phyloP scores from a whole-genome alignment of 140 eudicot genomes.

The Anethum foeniculum region DNA sequence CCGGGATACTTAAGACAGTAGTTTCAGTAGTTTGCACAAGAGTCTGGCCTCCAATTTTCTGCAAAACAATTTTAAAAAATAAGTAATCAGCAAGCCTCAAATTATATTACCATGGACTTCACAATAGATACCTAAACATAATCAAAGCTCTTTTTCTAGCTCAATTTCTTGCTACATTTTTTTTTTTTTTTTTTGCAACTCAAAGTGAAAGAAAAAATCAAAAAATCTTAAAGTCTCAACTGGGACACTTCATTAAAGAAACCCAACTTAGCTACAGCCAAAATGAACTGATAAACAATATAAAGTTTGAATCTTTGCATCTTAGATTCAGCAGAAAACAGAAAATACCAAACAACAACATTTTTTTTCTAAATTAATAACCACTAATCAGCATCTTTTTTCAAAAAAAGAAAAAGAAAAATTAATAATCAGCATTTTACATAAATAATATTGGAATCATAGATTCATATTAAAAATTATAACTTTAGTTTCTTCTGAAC shows the following conservation, averaged over 20 bases:
- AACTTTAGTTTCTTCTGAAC: not conserved
- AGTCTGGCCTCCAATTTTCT: slow-evolving; percentile 37
- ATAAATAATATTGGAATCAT: no score
- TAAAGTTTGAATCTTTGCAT: slow-evolving; percentile 3
- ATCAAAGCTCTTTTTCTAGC: not conserved
- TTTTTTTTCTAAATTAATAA: not conserved
- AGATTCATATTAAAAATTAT: not conserved
- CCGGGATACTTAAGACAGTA: slow-evolving; percentile 27
- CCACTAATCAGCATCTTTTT: not conserved
- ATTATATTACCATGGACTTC: not conserved
- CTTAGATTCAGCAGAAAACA: not conserved
- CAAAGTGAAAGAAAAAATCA: not conserved
- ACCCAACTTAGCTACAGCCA: not conserved
- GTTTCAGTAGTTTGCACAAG: slow-evolving; percentile 30
- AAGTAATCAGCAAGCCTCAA: not conserved
- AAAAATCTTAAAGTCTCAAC: not conserved
- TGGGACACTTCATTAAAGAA: not conserved
- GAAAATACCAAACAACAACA: not conserved
- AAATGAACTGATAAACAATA: slow-evolving; percentile 1
- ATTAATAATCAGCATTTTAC: no score
- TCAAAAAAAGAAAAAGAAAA: no score
- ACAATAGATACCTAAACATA: not conserved
- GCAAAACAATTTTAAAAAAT: slow-evolving; percentile 15
- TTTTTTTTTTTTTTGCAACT: not conserved
- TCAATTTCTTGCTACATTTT: not conserved